phyloP scores from a whole-genome alignment of 2,329 filamentous ascomycete species.

The Fusarium haematococcum region DNA sequence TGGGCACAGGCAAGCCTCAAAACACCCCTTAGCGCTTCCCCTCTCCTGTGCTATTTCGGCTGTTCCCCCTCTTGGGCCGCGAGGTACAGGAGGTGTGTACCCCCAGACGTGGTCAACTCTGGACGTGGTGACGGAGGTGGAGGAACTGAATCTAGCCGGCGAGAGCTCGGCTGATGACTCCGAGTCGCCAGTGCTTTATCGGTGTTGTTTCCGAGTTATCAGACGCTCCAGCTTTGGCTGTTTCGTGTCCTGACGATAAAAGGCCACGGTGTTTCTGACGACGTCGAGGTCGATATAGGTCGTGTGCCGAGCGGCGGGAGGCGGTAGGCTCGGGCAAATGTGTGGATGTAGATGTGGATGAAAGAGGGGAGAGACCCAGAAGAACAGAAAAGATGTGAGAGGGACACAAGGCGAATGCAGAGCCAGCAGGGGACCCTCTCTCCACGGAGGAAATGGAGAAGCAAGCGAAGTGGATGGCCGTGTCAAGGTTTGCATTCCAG shows the following conservation, averaged over 20 bases:
- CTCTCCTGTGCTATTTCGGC: conserved; percentile 39
- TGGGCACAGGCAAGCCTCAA: conserved; percentile 38
- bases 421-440: conserved; percentile 30
- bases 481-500: conserved; percentile 29
- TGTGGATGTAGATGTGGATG: conserved; percentile 8
- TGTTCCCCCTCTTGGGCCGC: conserved; percentile 30
- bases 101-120: conserved; percentile 8
- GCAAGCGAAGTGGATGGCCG: conserved; percentile 23
- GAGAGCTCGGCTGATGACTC: conserved; percentile 28
- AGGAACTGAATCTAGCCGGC: conserved; percentile 17
- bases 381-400: conserved; percentile 2
- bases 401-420: conserved; percentile 9
- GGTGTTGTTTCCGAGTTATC: background rate
- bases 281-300: background rate
- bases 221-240: background rate
- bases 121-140: conserved; percentile 13
- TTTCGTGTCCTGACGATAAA: background rate
- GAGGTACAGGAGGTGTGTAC: conserved; percentile 1
- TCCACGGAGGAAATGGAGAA: conserved; percentile 30
- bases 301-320: background rate
- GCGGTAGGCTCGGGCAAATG: background rate
- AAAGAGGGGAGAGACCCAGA: conserved; percentile 25
- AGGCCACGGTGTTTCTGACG: background rate
- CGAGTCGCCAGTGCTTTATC: conserved; percentile 9
- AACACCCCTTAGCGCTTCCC: conserved; percentile 39